A percentile compares a stretch with the other conserved stretches of the same genome.
phyloP scores from a whole-genome alignment of 2,329 filamentous ascomycete species.

The Cordyceps pruinosa region DNA sequence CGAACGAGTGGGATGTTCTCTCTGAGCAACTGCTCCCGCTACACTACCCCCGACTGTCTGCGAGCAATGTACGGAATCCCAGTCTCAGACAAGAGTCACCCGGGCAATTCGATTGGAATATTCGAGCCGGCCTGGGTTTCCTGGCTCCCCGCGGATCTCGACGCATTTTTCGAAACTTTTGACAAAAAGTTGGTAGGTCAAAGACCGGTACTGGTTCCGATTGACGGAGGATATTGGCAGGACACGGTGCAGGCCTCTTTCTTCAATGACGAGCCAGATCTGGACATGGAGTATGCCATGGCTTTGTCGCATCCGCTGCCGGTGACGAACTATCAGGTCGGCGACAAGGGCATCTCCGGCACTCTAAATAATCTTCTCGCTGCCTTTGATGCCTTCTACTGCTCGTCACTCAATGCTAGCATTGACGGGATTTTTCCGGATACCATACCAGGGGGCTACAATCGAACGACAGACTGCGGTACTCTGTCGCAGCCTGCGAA shows the following conservation, averaged over 20 bases:
- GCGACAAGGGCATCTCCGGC: background rate
- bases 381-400: background rate
- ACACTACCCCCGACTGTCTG: background rate
- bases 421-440: background rate
- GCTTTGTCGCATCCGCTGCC: background rate
- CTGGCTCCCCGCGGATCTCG: background rate
- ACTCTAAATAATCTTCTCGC: background rate
- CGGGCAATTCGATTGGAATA: background rate
- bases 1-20: background rate
- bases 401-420: background rate
- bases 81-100: background rate
- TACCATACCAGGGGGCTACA: background rate
- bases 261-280: background rate
- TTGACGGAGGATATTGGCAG: background rate
- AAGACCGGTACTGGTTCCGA: background rate
- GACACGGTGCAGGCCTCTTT: background rate
- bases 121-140: background rate
- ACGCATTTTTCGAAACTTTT: background rate
- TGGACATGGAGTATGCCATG: background rate
- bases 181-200: background rate
- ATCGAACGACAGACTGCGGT: background rate
- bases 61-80: background rate
- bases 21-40: background rate
- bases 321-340: background rate
- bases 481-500: background rate